Evolutionary conservation across 2,329 filamentous ascomycete genomes (phyloP).

Genomic region (Neurospora crassa): DNA sequence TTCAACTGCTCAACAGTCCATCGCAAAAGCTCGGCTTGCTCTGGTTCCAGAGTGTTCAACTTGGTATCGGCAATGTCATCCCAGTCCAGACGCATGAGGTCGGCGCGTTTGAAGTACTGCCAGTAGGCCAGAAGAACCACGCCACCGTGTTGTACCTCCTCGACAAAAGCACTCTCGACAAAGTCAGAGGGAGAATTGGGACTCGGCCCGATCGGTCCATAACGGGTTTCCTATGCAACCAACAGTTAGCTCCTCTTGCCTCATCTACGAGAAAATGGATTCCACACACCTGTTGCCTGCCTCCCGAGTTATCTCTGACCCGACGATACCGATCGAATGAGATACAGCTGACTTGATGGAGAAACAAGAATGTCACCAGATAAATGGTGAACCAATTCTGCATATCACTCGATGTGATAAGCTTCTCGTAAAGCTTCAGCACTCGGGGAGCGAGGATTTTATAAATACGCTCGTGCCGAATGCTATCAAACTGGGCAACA

Average conservation of each 20-base stretch:
- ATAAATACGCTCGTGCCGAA: constrained; percentile 29
- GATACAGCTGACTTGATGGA: constrained; percentile 31
- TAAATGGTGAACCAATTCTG: constrained; percentile 29
- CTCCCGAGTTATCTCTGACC: constrained; percentile 27
- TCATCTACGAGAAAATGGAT: neutral
- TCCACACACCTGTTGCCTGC: constrained; percentile 17
- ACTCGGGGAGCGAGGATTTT: constrained; percentile 25
- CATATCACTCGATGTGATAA: constrained; percentile 26
- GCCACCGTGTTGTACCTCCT: constrained; percentile 34
- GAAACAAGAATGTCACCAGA: constrained; percentile 30
- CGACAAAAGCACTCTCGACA: constrained; percentile 25
- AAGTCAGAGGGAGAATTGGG: constrained; percentile 24
- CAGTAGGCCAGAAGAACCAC: constrained; percentile 38
- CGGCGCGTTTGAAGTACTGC: constrained; percentile 38
- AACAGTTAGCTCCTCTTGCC: neutral
- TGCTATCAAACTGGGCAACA: constrained; percentile 35
- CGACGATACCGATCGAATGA: constrained; percentile 34
- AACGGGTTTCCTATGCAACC: constrained; percentile 11
- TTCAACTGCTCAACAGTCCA: constrained; percentile 6
- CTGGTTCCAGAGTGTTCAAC: constrained; percentile 21
- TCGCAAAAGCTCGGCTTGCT: constrained; percentile 24
- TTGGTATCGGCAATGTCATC: constrained; percentile 19
- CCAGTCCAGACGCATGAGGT: constrained; percentile 21
- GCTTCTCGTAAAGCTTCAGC: constrained; percentile 25
- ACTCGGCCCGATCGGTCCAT: constrained; percentile 11